phyloP scores from a whole-genome alignment of 2,329 filamentous ascomycete species.

The Phialocephala subalpina region DNA sequence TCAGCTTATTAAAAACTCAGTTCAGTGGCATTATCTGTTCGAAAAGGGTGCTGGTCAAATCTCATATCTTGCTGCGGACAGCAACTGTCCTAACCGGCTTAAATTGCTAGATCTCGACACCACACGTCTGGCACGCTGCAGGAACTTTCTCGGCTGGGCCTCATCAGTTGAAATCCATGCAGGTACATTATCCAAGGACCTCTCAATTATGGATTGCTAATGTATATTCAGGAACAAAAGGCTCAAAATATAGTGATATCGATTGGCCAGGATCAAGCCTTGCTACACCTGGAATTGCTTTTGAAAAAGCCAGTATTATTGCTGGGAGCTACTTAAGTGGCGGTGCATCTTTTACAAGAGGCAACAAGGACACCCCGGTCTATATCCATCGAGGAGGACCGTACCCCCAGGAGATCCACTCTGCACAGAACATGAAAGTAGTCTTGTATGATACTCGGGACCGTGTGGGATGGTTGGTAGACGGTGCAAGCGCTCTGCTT shows the following conservation, averaged over 20 bases:
- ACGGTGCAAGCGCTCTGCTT: constrained; percentile 26
- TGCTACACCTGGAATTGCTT: not conserved
- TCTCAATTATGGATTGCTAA: too few relatives aligned
- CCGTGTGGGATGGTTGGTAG: constrained; percentile 23
- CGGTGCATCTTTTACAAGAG: not conserved
- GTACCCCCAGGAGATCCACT: not conserved
- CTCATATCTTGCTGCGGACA: not conserved
- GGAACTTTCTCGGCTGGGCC: not conserved
- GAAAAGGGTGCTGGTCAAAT: not conserved
- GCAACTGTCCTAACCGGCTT: not conserved
- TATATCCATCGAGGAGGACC: not conserved
- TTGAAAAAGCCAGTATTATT: not conserved
- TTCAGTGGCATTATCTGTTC: not conserved
- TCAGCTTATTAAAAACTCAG: not conserved
- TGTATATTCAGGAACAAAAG: not conserved
- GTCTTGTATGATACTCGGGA: constrained; percentile 22
- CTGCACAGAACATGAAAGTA: constrained; percentile 15
- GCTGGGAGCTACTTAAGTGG: not conserved
- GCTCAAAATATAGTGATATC: not conserved
- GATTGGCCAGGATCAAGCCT: not conserved
- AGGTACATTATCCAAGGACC: not conserved
- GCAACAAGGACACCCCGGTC: not conserved
- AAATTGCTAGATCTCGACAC: not conserved
- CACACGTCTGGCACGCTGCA: not conserved
- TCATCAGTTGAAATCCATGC: not conserved